These are phyloP conservation scores for Trametes cingulata DNA, from an alignment of 768 basidiomycete genomes.

Conservation along the genomic window DNA sequence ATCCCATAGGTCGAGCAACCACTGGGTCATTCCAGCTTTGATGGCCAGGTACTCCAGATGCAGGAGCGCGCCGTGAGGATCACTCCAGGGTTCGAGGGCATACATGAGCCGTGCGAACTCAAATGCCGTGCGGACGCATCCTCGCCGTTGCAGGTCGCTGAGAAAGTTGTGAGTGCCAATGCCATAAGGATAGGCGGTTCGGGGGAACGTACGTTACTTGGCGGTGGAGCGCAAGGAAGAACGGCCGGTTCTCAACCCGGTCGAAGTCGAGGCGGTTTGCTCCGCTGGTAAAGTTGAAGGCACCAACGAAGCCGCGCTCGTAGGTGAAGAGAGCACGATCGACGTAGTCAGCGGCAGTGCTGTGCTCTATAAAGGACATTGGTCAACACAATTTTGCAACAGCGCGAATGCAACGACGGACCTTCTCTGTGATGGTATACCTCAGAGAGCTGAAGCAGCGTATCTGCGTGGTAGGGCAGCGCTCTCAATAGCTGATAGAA, in stretches of 20 bases:
- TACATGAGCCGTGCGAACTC: slow-evolving; percentile 88
- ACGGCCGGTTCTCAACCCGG: slow-evolving; percentile 86
- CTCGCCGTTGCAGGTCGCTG: slow-evolving; percentile 86
- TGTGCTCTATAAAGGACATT: slow-evolving; percentile 58
- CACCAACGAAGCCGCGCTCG: slow-evolving; percentile 84
- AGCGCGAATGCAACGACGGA: slow-evolving; percentile 30
- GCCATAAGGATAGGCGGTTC: no score
- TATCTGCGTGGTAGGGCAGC: slow-evolving; percentile 92
- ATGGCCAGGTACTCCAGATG: slow-evolving; percentile 85
- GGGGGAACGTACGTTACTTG: slow-evolving; percentile 64
- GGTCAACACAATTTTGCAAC: background rate
- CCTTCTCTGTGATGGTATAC: slow-evolving; percentile 88
- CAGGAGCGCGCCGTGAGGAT: slow-evolving; percentile 83
- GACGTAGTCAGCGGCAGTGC: slow-evolving; percentile 84
- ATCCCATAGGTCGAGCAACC: slow-evolving; percentile 74
- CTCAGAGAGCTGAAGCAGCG: slow-evolving; percentile 82
- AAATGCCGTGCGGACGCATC: slow-evolving; percentile 86
- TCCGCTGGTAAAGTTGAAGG: slow-evolving; percentile 84
- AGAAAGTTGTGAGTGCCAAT: background rate
- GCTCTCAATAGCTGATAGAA: slow-evolving; percentile 75
- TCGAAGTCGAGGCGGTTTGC: slow-evolving; percentile 87
- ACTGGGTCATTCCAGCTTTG: slow-evolving; percentile 76
- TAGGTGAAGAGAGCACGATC: slow-evolving; percentile 93
- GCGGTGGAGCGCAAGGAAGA: slow-evolving; percentile 86
- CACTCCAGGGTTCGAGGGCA: slow-evolving; percentile 81